These are phyloP conservation scores for Lasiosphaeria ovina DNA, from an alignment of 495 filamentous ascomycete genomes.

Conservation along the genomic window DNA sequence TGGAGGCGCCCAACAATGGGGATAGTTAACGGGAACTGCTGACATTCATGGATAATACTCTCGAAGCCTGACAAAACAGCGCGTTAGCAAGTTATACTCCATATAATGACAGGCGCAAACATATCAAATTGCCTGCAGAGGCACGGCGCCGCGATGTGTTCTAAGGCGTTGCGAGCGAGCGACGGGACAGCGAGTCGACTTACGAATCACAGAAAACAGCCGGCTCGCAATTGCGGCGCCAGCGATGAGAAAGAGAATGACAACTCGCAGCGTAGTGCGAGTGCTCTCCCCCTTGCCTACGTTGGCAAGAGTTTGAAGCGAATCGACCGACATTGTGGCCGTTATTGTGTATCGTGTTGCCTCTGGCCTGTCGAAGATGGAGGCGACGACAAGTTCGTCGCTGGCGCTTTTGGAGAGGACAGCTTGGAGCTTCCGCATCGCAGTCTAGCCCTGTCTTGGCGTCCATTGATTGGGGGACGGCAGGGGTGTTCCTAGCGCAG, in stretches of 20 bases:
- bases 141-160: too few species aligned
- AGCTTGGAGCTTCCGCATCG: constrained; percentile 42
- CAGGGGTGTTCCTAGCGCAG: constrained; percentile 16
- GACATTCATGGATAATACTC: constrained; percentile 99
- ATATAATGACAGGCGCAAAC: background rate
- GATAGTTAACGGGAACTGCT: constrained; percentile 31
- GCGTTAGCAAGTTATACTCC: constrained; percentile 32
- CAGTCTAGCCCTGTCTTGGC: constrained; percentile 27
- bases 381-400: constrained; percentile 25
- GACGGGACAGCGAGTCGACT: constrained; percentile 34
- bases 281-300: constrained; percentile 61
- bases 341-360: constrained; percentile 27
- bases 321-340: constrained; percentile 41
- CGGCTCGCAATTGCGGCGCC: constrained; percentile 90
- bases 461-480: constrained; percentile 12
- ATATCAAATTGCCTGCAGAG: too few species aligned
- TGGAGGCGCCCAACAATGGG: constrained; percentile 1
- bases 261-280: constrained; percentile 79
- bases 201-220: constrained; percentile 97
- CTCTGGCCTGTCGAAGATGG: constrained; percentile 29
- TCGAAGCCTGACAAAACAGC: constrained; percentile 72
- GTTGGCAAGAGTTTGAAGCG: constrained; percentile 39
- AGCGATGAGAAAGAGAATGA: constrained; percentile 91
- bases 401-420: constrained; percentile 36
- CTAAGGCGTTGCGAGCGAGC: too few species aligned